A percentile compares a stretch with the other conserved stretches of the same genome.
These are phyloP conservation scores for Takakia lepidozioides DNA, from an alignment of 225 moss, liverwort and hornwort genomes.

Conservation along the genomic window DNA sequence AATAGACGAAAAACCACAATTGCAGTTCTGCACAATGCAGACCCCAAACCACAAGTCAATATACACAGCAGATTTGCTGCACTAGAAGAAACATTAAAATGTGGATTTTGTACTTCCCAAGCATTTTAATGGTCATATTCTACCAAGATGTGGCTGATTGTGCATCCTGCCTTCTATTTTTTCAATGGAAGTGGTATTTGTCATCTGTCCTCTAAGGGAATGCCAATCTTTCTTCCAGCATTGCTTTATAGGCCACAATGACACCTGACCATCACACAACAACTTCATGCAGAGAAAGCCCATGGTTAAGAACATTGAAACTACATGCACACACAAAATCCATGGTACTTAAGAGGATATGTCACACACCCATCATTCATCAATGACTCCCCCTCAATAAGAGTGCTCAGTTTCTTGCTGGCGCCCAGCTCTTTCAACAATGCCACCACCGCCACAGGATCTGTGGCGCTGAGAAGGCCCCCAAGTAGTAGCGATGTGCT, in stretches of 20 bases:
- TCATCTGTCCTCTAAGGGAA: no score
- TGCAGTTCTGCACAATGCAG: slow-evolving; percentile 52
- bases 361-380: slow-evolving; percentile 91
- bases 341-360: neutral
- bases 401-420: slow-evolving; percentile 95
- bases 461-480: slow-evolving; percentile 92
- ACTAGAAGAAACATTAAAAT: neutral
- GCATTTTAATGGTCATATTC: neutral
- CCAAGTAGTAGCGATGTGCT: slow-evolving; percentile 88
- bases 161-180: no score
- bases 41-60: slow-evolving; percentile 9
- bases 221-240: no score
- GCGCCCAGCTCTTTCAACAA: slow-evolving; percentile 94
- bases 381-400: slow-evolving; percentile 93
- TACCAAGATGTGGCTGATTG: neutral
- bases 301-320: no score
- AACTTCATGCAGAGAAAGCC: no score
- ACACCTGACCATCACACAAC: no score
- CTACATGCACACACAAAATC: no score
- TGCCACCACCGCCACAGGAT: slow-evolving; percentile 94
- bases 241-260: no score
- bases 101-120: no score
- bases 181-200: no score
- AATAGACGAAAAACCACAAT: slow-evolving; percentile 83
- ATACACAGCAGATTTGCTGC: neutral